Conservation (phyloP, 2,329 filamentous ascomycete genomes). For the Colletotrichum endophyticum region DNA sequence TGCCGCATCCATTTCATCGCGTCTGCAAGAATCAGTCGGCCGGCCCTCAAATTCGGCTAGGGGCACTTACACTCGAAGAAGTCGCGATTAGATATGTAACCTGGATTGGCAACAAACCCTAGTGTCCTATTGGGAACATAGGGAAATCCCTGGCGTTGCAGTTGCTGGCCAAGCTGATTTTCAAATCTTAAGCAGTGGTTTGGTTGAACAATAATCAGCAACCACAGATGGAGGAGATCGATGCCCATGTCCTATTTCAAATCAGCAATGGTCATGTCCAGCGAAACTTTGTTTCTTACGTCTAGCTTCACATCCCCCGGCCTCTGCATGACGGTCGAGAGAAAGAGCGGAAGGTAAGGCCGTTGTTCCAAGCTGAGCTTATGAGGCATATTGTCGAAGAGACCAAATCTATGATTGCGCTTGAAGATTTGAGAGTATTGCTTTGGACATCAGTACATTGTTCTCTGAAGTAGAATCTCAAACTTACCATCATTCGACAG, state of each 20-base stretch:
- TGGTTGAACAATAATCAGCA: constrained; percentile 57
- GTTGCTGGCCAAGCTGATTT: constrained; percentile 50
- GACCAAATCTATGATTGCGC: constrained; percentile 46
- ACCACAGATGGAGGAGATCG: constrained; percentile 57
- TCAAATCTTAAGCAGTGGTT: constrained; percentile 50
- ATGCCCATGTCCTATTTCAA: constrained; percentile 40
- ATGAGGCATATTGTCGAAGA: constrained; percentile 50
- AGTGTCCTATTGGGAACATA: constrained; percentile 47
- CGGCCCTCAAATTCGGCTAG: not conserved
- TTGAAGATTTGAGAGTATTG: constrained; percentile 51
- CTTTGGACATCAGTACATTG: constrained; percentile 30
- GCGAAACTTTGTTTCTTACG: constrained; percentile 25
- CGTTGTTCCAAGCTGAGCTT: constrained; percentile 45
- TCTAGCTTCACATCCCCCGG: constrained; percentile 51
- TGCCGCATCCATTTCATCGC: constrained; percentile 56
- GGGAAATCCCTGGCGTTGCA: constrained; percentile 44
- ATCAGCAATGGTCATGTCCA: not conserved
- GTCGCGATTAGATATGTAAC: constrained; percentile 53
- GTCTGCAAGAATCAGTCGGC: constrained; percentile 24
- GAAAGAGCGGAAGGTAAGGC: constrained; percentile 55
- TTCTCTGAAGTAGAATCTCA: not conserved
- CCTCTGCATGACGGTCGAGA: constrained; percentile 51
- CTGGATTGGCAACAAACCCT: constrained; percentile 40
- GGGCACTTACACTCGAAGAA: constrained; percentile 50
- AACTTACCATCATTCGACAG: constrained; percentile 45